Evolutionary conservation across 805 yeast species (phyloP), one percentile per base, ranked within the genome.

Genomic region (Saturnispora quitensis): DNA sequence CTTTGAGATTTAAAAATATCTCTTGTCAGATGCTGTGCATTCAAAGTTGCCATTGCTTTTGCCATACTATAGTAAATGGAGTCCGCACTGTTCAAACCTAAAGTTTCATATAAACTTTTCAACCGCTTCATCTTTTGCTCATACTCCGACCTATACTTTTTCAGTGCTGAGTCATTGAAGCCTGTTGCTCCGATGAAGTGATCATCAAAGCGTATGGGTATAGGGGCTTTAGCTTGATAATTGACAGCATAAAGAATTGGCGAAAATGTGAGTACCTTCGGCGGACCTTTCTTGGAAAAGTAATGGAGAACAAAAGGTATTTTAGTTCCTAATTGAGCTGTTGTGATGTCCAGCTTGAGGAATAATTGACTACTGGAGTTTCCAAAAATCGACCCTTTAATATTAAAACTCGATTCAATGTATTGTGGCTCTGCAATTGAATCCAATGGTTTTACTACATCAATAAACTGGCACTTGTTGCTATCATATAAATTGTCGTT

Each of bases 131-230:
- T 34, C 20, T 45, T 45, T 31, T 13, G 8, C 40, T 45, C 18
- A n/a, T 33, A 47, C n/a, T 47, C 20, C 9, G 8, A 9, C 15
- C 49, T 15, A 8, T 13, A 15, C 7, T 47, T 25, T 22, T 20
- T 40, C 5, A 47, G 13, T 8, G 12, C 15, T 3, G 15, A 13
- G 5, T 40, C 27, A 24, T 15, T 17, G 5, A 36, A 36, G 18
- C 43, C 49, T 3, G 43, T 25, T 10, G 34, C 31, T 33, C 20
- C 7, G 22, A 45, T 45, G 34, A 48, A 48, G 17, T 43, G 25
- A 4, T 48, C 38, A 13, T 43, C 47, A 25, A 48, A 43, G 20
- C 24, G 25, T 10, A 48, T 25, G n/a, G 51, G 51, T 17, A 48
- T 48, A 24, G 51, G 43, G 7, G 27, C 35, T 8, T 22, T 5